phyloP scores from a whole-genome alignment of 345 rosid genomes.

The Combretum micranthum region DNA sequence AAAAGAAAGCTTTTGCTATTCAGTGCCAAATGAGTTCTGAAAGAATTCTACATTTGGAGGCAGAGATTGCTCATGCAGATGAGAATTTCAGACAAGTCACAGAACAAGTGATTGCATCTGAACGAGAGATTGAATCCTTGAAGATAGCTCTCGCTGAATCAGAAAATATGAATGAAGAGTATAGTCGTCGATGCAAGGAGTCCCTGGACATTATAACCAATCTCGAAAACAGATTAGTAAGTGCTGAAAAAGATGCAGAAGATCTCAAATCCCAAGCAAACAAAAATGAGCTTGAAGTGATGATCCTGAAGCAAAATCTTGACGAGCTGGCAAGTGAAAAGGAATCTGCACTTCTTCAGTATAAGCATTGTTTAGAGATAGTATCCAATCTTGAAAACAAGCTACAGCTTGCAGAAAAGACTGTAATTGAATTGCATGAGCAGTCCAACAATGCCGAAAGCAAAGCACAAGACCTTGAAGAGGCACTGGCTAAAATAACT shows the following conservation, averaged over 20 bases:
- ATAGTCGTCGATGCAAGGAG: conserved; percentile 53
- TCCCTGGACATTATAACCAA: conserved; percentile 55
- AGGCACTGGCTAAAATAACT: conserved; percentile 34
- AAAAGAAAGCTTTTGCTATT: conserved; percentile 59
- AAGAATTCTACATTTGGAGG: conserved; percentile 51
- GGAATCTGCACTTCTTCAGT: conserved; percentile 47
- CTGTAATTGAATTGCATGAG: conserved; percentile 30
- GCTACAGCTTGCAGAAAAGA: conserved; percentile 52
- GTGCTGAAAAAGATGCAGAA: conserved; percentile 48
- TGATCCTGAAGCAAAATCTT: conserved; percentile 48
- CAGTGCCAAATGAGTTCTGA: conserved; percentile 67
- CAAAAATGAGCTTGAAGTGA: conserved; percentile 49
- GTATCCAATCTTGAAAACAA: conserved; percentile 53
- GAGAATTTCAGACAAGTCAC: conserved; percentile 46
- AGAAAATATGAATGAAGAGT: conserved; percentile 51
- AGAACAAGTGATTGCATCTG: conserved; percentile 64
- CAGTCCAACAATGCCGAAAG: conserved; percentile 51
- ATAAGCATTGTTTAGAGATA: conserved; percentile 45
- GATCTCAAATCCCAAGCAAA: conserved; percentile 50
- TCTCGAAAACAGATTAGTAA: conserved; percentile 40
- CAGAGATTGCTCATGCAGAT: conserved; percentile 55
- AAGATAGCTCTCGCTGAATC: conserved; percentile 45
- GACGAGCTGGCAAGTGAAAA: conserved; percentile 56
- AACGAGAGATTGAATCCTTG: conserved; percentile 60
- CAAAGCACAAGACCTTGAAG: conserved; percentile 54